A percentile compares a stretch with the other conserved stretches of the same genome.
Conservation (phyloP, 345 rosid species). For the Ricinus communis region DNA sequence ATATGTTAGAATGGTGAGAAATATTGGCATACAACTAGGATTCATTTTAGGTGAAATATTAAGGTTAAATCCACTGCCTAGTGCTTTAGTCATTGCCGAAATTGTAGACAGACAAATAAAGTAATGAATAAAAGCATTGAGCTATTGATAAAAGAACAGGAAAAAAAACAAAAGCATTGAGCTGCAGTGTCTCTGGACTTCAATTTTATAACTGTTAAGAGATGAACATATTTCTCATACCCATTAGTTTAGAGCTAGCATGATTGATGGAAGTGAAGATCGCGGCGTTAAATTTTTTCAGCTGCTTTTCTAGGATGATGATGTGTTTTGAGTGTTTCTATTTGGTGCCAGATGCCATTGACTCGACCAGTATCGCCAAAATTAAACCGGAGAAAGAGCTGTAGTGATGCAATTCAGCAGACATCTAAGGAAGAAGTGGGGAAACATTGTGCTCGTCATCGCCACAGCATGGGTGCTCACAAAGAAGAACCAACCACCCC, state of each 20-base stretch:
- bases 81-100: not conserved
- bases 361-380: slow-evolving; percentile 65
- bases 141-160: no score
- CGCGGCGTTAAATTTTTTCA: no score
- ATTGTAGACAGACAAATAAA: not conserved
- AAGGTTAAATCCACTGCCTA: not conserved
- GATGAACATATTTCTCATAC: not conserved
- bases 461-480: slow-evolving; percentile 61
- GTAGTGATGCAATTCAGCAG: slow-evolving; percentile 54
- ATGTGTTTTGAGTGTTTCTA: slow-evolving; percentile 3
- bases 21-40: not conserved
- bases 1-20: not conserved
- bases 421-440: slow-evolving; percentile 49
- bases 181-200: not conserved
- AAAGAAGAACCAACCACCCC: slow-evolving; percentile 33
- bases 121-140: not conserved
- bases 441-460: slow-evolving; percentile 56
- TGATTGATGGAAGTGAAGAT: not conserved
- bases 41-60: not conserved
- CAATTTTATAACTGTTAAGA: not conserved
- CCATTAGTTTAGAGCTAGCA: not conserved
- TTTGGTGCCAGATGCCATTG: slow-evolving; percentile 65
- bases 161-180: not conserved
- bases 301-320: no score
- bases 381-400: slow-evolving; percentile 75